Evolutionary conservation across 345 rosid species (phyloP), one percentile per base, ranked within the genome.

Genomic region (Kernera saxatilis): DNA sequence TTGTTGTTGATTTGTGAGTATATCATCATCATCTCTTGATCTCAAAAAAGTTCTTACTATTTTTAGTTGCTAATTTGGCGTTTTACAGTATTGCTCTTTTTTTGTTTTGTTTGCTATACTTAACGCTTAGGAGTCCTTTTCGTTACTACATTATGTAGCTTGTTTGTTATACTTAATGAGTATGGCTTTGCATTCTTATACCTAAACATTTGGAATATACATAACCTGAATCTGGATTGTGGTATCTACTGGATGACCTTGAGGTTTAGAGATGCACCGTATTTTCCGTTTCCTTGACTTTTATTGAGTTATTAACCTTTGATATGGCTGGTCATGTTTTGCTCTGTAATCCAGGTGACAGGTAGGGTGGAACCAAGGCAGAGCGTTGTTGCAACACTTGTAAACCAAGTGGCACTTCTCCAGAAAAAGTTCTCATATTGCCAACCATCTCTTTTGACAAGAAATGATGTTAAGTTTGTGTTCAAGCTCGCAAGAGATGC

Each of bases 401-500:
- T 89, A 36, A 77, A 80, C 66, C 74, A 85, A 75, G 84, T 81
- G 51, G 44, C 73, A 30, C 9, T 69, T 77, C 88, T 88, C 66
- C 84, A 55, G 17, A 73, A 22, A 12, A 78, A 79, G 56, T 87
- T 89, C 69, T 36, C 64, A 1, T 70, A 66, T 36, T 87, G 82
- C 66, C 64, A 52, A 14, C 81, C 83, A 12, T 37, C 56, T 54
- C 78, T 77, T 41, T 75, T 82, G 80, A 65, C 82, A 17, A 82
- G 69, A 40, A 80, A 78, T 7, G 80, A 78, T 71, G 65, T 75
- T 41, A 87, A 84, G 69, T 78, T 53, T 81, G 93, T 83, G 12
- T 80, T 79, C 69, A 85, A 86, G 77, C 82, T 92, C 23, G 92
- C 96, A 25, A 82, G 86, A 80, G 93, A 84, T 53, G 95, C 96